Base-by-base conservation (phyloP, 371 early-diverging fungal genomes). In the Apophysomyces ossiformis region DNA sequence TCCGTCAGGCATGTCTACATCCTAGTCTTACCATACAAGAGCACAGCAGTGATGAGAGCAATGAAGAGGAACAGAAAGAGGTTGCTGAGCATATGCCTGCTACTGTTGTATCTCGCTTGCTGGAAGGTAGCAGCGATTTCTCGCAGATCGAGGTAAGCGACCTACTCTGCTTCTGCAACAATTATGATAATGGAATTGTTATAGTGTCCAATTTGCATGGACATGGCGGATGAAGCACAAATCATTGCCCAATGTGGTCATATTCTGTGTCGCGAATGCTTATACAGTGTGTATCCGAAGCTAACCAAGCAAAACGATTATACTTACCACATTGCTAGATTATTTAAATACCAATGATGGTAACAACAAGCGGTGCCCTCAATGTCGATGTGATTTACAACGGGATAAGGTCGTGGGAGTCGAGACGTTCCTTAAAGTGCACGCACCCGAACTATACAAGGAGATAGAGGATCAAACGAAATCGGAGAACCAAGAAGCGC, bases 161-260 rank as follows among this genome's bases (percentile, higher is more conserved):
- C 41, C 2, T 5, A 3, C n/a, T 1, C 15, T 12, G 5, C 16
- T 7, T 6, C n/a, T 7, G 11, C 36, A 18, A 18, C 39, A 13
- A n/a, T 21, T 6, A 21, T n/a, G 18, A 0, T 41, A 43, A 38
- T 12, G 41, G 58, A 47, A 15, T 43, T 35, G 1, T 58, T 47
- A 12, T 35, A 72, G 76, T 83, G 83, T 59, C 83, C 83, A 26
- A 79, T 82, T 37, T 82, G 83, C 65, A 77, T 82, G 78, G 83
- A 82, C 63, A 67, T 72, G 39, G 75, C 78, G 7, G 69, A 70
- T 36, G 37, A 76, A 41, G 71, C 83, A 1, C 71, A 69, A 15
- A 69, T 79, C 0, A 67, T 77, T 13, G 21, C 64, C 2, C 56
- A 44, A 0, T 83, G 83, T 67, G 83, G 83, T 13, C 83, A 83